Percentiles rank a stretch among this genome's conserved stretches.
Evolutionary conservation across 345 rosid species (phyloP).

Genomic region (Barbarea vulgaris): DNA sequence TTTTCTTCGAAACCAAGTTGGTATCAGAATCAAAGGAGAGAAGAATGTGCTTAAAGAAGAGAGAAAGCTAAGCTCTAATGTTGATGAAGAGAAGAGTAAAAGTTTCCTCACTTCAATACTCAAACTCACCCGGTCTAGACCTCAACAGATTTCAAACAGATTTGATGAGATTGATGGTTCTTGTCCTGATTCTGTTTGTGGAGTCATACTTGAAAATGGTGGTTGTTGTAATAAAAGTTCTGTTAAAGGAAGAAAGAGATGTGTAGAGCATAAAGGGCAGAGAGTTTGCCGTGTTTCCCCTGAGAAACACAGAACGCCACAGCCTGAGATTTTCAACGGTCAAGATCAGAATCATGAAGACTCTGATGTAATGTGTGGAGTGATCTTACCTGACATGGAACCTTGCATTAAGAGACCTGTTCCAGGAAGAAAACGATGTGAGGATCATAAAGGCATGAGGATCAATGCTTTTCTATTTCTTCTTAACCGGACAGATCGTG

Average conservation of each 20-base stretch:
- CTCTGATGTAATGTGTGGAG: constrained; percentile 50
- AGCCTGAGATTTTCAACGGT: constrained; percentile 19
- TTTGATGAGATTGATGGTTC: constrained; percentile 8
- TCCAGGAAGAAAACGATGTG: constrained; percentile 62
- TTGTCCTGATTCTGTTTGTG: constrained; percentile 46
- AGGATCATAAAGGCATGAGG: constrained; percentile 71
- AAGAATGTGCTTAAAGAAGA: constrained; percentile 38
- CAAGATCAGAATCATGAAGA: not conserved
- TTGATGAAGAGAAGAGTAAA: constrained; percentile 42
- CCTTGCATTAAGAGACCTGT: constrained; percentile 51
- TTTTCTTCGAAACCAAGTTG: constrained; percentile 52
- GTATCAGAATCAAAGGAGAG: constrained; percentile 61
- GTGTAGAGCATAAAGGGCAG: constrained; percentile 70
- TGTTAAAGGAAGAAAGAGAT: constrained; percentile 66
- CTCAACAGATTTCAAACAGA: constrained; percentile 50
- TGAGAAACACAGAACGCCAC: constrained; percentile 8
- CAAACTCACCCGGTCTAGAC: constrained; percentile 57
- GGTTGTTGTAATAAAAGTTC: constrained; percentile 51
- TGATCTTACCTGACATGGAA: constrained; percentile 51
- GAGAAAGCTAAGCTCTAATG: constrained; percentile 22
- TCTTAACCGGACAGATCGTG: constrained; percentile 22
- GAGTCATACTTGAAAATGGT: constrained; percentile 54
- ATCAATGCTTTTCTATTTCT: constrained; percentile 41
- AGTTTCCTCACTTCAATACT: constrained; percentile 47
- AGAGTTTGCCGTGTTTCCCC: constrained; percentile 43